Evolutionary conservation across 768 basidiomycete genomes (phyloP).

Genomic region (Suillus placidus): DNA sequence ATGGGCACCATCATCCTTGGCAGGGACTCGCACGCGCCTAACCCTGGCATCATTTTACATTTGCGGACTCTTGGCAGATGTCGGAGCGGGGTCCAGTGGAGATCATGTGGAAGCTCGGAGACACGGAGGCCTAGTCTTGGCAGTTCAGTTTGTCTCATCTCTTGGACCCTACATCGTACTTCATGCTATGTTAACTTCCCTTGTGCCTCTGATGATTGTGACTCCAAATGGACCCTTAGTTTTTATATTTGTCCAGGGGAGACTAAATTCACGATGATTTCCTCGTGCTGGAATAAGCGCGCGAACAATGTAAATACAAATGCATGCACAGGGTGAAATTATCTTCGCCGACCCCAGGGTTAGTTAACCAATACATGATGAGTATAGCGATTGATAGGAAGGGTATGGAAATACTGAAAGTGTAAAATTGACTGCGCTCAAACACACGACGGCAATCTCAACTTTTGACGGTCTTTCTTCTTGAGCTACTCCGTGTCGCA

Average conservation of each 20-base stretch:
- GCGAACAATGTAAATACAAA: not conserved
- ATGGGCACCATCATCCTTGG: no score
- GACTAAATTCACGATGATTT: not conserved
- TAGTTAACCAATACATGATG: not conserved
- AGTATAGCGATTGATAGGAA: not conserved
- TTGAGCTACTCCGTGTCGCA: constrained; percentile 32
- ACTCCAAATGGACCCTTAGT: not conserved
- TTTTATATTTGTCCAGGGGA: not conserved
- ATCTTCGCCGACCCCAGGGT: not conserved
- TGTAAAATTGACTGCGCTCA: not conserved
- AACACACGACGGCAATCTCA: constrained; percentile 1
- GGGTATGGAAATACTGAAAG: not conserved
- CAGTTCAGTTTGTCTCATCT: not conserved
- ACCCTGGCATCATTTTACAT: no score
- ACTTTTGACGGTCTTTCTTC: constrained; percentile 27
- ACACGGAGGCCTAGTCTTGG: no score
- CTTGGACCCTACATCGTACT: not conserved
- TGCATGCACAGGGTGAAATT: not conserved
- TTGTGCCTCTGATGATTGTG: not conserved
- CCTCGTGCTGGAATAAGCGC: not conserved
- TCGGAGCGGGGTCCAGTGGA: no score
- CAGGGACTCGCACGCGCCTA: no score
- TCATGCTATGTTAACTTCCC: not conserved
- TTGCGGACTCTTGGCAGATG: no score
- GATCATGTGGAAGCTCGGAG: no score